Base-by-base conservation (phyloP, 139 green algal species). In the Chlorella vulgaris region DNA sequence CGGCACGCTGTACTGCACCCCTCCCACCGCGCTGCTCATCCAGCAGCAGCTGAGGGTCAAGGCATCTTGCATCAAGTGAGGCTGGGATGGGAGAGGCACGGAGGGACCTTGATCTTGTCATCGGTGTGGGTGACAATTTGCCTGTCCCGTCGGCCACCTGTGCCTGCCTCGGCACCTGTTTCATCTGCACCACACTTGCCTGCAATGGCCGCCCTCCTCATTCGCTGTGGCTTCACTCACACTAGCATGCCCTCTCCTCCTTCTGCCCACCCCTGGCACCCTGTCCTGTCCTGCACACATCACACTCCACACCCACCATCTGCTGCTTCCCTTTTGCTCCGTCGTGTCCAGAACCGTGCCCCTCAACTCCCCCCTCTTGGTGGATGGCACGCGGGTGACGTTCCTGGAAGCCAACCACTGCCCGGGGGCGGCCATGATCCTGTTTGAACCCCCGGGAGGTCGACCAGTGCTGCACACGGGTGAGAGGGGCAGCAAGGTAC, bases 401-500 rank as follows among this genome's bases (percentile, higher is more conserved):
- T 91, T 98, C 42, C 67, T 98, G 58, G 92, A 98, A 47, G 95
- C 95, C 66, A 98, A 98, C 84, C 95, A 98, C 89, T 98, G 95
- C 91, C 95, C 95, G 0, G 95, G 95, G 0, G 93, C 92, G 0
- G 87, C 74, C 15, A 95, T 95, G 91, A 62, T 88, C 29, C 55
- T 95, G 24, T 91, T 96, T 31, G 79, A 93, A 83, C 73, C 81
- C 7, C 84, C 85, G 2, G 87, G 65, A 19, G 51, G 51, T 21
- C 81, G 78, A 26, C 90, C 92, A 1, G 86, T 98, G 61, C 89
- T 99, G 63, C 96, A 99, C 86, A 98, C 95, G 0, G 96, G 73
- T 79, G 35, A 42, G 69, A 5, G 19, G 8, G 4, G 61, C 31
- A 38, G 24, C n/a, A 26, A 35, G 38, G n/a, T n/a, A n/a, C n/a